These are phyloP conservation scores for Ceratobasidium sp. DNA, from an alignment of 1,284 basidiomycete genomes.

Conservation along the genomic window DNA sequence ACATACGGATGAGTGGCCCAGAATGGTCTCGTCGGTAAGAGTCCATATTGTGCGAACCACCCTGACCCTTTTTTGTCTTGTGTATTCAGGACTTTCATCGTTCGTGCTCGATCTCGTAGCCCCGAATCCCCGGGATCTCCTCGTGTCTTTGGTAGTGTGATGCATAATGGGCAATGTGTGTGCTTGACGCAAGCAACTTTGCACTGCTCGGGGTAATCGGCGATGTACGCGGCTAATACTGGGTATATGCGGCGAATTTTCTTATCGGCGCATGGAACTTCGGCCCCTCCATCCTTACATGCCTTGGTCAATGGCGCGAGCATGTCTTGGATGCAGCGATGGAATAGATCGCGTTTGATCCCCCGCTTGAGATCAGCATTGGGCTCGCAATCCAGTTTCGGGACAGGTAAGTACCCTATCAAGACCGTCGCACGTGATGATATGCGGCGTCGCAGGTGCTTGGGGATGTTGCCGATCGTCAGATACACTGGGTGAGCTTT, in stretches of 20 bases:
- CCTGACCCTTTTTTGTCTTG: background rate
- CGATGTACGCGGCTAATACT: slow-evolving; percentile 32
- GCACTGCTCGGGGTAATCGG: slow-evolving; percentile 43
- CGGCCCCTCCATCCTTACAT: slow-evolving; percentile 6
- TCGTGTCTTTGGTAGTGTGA: background rate
- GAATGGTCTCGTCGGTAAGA: slow-evolving; percentile 44
- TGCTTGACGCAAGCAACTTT: slow-evolving; percentile 22
- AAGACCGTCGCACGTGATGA: slow-evolving; percentile 35
- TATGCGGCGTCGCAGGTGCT: slow-evolving; percentile 19
- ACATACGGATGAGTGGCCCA: slow-evolving; percentile 46
- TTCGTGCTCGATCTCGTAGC: background rate
- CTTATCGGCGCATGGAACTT: slow-evolving; percentile 37
- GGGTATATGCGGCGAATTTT: slow-evolving; percentile 30
- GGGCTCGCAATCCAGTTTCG: slow-evolving; percentile 11
- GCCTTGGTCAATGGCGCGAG: slow-evolving; percentile 26
- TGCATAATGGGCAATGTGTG: slow-evolving; percentile 34
- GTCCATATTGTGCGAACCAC: background rate
- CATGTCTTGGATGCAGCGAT: slow-evolving; percentile 19
- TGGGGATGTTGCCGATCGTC: slow-evolving; percentile 42
- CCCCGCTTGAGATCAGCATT: background rate
- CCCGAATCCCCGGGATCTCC: slow-evolving; percentile 5
- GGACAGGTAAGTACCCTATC: slow-evolving; percentile 37
- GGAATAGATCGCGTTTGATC: slow-evolving; percentile 2
- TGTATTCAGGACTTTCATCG: background rate
- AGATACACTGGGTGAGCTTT: slow-evolving; percentile 43